A percentile compares a stretch with the other conserved stretches of the same genome.
Conservation (phyloP, 306 rosid genomes). For the Cyclanthera cordifolia region DNA sequence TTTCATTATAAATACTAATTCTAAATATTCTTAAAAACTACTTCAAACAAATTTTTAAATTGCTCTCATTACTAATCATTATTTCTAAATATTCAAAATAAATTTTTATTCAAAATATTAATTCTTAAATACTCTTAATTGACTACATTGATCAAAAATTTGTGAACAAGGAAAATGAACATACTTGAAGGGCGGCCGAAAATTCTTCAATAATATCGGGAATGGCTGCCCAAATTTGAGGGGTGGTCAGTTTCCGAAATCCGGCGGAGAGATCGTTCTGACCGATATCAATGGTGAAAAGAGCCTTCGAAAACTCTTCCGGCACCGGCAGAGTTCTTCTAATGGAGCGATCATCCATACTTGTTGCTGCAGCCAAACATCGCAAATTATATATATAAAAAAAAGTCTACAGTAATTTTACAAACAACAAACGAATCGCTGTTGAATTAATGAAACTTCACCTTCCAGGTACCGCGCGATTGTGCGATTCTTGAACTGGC, state of each 20-base stretch:
- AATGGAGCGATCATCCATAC: conserved; percentile 12
- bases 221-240: conserved; percentile 23
- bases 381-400: too few species aligned
- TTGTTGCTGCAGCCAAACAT: conserved; percentile 41
- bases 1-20: too few species aligned
- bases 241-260: conserved; percentile 22
- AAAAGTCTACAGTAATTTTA: too few species aligned
- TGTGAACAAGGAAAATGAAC: not conserved
- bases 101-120: too few species aligned
- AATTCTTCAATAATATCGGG: conserved; percentile 39
- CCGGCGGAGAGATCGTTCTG: conserved; percentile 70
- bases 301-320: conserved; percentile 56
- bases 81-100: too few species aligned
- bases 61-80: too few species aligned
- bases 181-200: conserved; percentile 36
- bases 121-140: too few species aligned
- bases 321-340: conserved; percentile 33
- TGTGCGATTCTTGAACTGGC: conserved; percentile 50
- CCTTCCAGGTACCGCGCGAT: conserved; percentile 36
- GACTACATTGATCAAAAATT: too few species aligned
- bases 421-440: too few species aligned
- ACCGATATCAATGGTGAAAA: conserved; percentile 65
- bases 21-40: too few species aligned
- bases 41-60: too few species aligned
- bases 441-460: too few species aligned